phyloP scores from a whole-genome alignment of 2,329 filamentous ascomycete genomes.

The Colletotrichum sp. region DNA sequence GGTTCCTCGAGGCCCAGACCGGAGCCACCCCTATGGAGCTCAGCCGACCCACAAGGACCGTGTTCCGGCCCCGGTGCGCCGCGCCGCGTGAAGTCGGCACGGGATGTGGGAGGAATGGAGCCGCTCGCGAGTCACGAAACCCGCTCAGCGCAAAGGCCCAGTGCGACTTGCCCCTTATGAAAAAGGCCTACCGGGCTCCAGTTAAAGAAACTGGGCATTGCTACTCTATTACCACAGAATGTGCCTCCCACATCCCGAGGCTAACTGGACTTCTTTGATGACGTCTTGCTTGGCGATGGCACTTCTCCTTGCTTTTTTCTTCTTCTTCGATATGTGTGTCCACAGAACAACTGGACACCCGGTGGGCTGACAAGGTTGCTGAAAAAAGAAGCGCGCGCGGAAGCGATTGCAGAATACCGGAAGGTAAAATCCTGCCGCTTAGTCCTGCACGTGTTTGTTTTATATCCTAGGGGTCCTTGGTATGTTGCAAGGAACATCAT shows the following conservation, averaged over 20 bases:
- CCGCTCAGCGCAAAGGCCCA: background rate
- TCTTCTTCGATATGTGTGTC: background rate
- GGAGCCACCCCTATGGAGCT: background rate
- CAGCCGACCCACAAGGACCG: background rate
- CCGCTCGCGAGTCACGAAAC: background rate
- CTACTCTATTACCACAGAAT: background rate
- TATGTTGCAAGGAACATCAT: background rate
- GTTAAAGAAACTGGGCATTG: background rate
- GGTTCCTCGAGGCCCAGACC: background rate
- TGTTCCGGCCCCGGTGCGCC: background rate
- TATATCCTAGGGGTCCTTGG: background rate
- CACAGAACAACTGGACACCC: background rate
- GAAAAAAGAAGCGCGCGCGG: background rate
- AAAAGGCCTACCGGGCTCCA: background rate
- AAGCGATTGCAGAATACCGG: background rate
- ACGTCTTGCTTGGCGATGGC: background rate
- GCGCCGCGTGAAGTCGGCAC: background rate
- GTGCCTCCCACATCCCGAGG: constrained; percentile 2
- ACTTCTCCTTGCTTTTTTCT: background rate
- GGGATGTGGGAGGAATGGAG: background rate
- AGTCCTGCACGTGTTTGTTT: background rate
- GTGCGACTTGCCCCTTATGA: background rate
- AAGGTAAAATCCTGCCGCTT: background rate
- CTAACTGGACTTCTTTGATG: background rate
- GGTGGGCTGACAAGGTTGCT: background rate